A percentile compares a stretch with the other conserved stretches of the same genome.
Conservation (phyloP, 352 stramenopile genomes). For the Globisporangium splendens region DNA sequence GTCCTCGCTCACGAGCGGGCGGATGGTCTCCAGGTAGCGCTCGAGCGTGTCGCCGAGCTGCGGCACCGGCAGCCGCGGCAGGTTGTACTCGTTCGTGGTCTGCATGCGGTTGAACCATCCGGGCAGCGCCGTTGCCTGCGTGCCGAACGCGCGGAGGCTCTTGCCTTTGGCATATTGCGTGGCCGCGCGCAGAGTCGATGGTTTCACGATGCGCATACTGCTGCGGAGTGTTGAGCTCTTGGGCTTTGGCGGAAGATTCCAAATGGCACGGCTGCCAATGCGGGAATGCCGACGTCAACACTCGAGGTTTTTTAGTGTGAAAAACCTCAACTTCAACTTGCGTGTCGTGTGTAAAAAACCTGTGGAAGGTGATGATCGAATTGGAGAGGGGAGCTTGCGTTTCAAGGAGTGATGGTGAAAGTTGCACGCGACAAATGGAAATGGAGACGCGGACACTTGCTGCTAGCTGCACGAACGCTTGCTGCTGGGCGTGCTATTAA, state of each 20-base stretch:
- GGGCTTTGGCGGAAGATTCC: background rate
- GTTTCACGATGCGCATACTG: conserved; percentile 8
- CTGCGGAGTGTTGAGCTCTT: background rate
- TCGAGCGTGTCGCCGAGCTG: conserved; percentile 86
- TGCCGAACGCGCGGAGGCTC: conserved; percentile 13
- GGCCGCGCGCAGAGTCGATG: background rate
- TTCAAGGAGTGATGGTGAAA: conserved; percentile 1
- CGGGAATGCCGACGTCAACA: conserved; percentile 1
- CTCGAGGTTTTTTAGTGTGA: conserved; percentile 14
- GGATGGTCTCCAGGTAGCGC: conserved; percentile 80
- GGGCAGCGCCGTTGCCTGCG: conserved; percentile 27
- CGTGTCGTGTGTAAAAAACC: conserved; percentile 15
- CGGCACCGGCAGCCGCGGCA: conserved; percentile 84
- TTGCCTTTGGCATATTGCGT: background rate
- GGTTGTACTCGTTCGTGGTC: conserved; percentile 72
- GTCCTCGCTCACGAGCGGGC: conserved; percentile 64
- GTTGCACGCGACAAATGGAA: no score
- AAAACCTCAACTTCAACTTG: no score
- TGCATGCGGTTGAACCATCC: conserved; percentile 78
- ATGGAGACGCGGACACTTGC: background rate
- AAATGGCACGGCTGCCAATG: background rate
- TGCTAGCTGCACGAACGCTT: background rate
- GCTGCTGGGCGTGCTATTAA: background rate
- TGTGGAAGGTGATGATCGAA: conserved; percentile 9
- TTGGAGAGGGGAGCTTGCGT: conserved; percentile 9